Evolutionary conservation across 805 yeast species (phyloP).

Genomic region (Starmerella stigmatis): DNA sequence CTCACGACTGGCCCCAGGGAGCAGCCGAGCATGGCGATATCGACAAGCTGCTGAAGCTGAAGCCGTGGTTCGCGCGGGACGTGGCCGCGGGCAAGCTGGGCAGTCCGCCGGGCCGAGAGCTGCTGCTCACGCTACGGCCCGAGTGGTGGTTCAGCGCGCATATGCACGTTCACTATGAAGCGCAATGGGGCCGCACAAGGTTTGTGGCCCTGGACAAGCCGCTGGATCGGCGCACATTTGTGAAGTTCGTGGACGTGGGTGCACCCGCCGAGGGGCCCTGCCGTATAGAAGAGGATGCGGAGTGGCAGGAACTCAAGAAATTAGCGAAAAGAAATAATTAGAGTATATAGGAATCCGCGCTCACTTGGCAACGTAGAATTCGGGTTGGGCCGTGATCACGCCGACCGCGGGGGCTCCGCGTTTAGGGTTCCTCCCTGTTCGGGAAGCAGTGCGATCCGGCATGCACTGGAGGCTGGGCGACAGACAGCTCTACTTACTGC

Average conservation of each 20-base stretch:
- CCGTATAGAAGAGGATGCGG: neutral
- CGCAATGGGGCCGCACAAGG: conserved; percentile 40
- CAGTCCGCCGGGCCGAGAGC: conserved; percentile 38
- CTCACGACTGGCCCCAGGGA: conserved; percentile 94
- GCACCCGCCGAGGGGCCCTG: conserved; percentile 4
- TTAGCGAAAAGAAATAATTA: too few relatives aligned
- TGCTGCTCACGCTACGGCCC: conserved; percentile 54
- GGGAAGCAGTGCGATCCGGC: too few relatives aligned
- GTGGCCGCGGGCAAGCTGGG: conserved; percentile 54
- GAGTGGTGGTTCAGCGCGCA: conserved; percentile 81
- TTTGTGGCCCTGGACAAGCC: conserved; percentile 84
- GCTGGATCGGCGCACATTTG: conserved; percentile 48
- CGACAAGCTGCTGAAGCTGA: conserved; percentile 40
- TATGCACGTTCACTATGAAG: conserved; percentile 64
- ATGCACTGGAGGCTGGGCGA: neutral
- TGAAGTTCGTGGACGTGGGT: conserved; percentile 39
- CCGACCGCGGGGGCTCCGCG: too few relatives aligned
- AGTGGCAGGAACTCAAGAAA: neutral
- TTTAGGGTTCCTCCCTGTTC: too few relatives aligned
- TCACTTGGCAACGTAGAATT: too few relatives aligned
- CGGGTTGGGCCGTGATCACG: too few relatives aligned
- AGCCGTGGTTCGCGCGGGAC: conserved; percentile 62
- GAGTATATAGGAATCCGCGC: too few relatives aligned
- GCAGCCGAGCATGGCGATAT: conserved; percentile 56
- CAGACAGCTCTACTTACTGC: neutral